A percentile compares a stretch with the other conserved stretches of the same genome.
Evolutionary conservation across 2,329 filamentous ascomycete genomes (phyloP).

Genomic region (Xylaria sp.): DNA sequence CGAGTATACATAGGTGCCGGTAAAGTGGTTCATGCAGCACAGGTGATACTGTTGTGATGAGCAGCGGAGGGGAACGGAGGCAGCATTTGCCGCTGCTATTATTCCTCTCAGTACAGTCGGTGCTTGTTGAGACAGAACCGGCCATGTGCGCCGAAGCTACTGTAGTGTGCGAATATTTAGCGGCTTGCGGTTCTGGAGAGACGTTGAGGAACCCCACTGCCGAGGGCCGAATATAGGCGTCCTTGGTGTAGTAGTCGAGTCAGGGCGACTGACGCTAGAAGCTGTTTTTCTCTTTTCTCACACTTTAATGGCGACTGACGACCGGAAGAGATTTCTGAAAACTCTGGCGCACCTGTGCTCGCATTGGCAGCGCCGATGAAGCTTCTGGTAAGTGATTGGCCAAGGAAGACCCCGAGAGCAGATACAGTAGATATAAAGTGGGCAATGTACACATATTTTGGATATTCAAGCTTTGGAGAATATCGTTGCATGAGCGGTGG

Average conservation of each 20-base stretch:
- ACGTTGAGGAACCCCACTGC: conserved; percentile 24
- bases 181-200: conserved; percentile 20
- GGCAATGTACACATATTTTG: not conserved
- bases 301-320: not conserved
- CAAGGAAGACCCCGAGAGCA: not conserved
- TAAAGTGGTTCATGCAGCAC: conserved; percentile 15
- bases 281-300: not conserved
- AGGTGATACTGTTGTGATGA: conserved; percentile 14
- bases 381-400: not conserved
- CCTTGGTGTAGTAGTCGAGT: conserved; percentile 25
- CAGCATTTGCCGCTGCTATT: conserved; percentile 23
- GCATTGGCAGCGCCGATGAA: not conserved
- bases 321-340: not conserved
- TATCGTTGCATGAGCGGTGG: not conserved
- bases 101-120: not conserved
- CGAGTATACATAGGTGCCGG: not conserved
- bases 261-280: conserved; percentile 23
- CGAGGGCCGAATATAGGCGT: conserved; percentile 13
- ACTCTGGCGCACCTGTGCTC: not conserved
- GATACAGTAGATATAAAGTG: not conserved
- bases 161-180: conserved; percentile 21
- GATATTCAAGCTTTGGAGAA: conserved; percentile 3
- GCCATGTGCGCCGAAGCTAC: conserved; percentile 31
- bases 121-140: conserved; percentile 25
- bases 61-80: not conserved